phyloP scores from a whole-genome alignment of 208 protist genomes.

The Leishmania turanica region DNA sequence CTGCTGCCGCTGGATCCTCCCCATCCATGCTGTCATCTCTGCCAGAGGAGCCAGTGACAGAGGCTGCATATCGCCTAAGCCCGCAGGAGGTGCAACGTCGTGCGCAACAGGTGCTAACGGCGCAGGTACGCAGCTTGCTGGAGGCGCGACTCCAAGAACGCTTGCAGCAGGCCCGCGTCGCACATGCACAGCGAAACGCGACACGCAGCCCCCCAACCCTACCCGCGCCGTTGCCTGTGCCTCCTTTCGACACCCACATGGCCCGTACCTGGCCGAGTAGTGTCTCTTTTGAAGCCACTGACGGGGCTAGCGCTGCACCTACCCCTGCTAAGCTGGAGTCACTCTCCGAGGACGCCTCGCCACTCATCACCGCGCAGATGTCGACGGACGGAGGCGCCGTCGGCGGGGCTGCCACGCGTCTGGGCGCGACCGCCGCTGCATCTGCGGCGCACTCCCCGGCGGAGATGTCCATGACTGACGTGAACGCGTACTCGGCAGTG shows the following conservation, averaged over 20 bases:
- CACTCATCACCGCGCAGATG: neutral
- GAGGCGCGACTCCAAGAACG: conserved; percentile 25
- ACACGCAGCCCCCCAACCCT: neutral
- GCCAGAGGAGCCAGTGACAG: conserved; percentile 1
- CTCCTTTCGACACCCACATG: neutral
- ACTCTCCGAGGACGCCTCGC: neutral
- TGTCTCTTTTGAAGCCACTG: neutral
- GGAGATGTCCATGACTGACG: conserved; percentile 6
- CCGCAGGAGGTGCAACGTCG: conserved; percentile 24
- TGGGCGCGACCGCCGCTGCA: neutral
- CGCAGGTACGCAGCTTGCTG: conserved; percentile 24
- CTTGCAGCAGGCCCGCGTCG: conserved; percentile 12
- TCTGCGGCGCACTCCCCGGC: neutral
- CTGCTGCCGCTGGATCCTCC: neutral
- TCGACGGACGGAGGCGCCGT: neutral
- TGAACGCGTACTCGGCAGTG: conserved; percentile 22
- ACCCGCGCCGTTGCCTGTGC: neutral
- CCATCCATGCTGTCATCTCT: neutral
- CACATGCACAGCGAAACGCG: conserved; percentile 6
- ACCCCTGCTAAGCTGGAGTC: neutral
- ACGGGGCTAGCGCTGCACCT: too few relatives aligned
- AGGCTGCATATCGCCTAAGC: conserved; percentile 21
- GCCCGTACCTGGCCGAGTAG: neutral
- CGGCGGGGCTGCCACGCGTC: neutral
- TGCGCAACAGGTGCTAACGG: conserved; percentile 23